Evolutionary conservation across 768 basidiomycete species (phyloP).

Genomic region (Nevesoporus exiguus): DNA sequence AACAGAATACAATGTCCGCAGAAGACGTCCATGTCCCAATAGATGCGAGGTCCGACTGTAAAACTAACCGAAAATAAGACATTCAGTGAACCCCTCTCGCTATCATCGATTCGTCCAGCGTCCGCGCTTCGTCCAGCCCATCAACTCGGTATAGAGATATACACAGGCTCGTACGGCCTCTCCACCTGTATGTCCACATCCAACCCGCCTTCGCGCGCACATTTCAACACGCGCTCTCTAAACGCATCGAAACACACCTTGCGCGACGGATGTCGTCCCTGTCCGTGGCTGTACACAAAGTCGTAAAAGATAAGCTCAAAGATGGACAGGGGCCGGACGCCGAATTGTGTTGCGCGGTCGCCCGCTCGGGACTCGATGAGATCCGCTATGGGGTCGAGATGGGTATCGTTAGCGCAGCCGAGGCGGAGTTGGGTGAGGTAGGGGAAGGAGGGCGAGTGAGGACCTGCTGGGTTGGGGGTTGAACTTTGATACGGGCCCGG

Average conservation of each 20-base stretch:
- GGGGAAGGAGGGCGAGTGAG: conserved; percentile 8
- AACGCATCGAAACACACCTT: conserved; percentile 21
- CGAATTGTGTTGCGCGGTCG: conserved; percentile 3
- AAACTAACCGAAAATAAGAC: too few relatives aligned
- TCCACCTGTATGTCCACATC: conserved; percentile 25
- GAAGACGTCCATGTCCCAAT: too few relatives aligned
- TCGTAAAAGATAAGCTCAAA: conserved; percentile 27
- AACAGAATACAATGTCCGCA: too few relatives aligned
- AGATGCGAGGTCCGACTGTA: too few relatives aligned
- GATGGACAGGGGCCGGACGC: conserved; percentile 9
- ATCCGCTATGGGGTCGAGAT: conserved; percentile 13
- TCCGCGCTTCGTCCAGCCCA: too few relatives aligned
- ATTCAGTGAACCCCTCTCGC: too few relatives aligned
- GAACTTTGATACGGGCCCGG: background rate
- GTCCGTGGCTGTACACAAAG: conserved; percentile 13
- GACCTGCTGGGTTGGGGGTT: background rate
- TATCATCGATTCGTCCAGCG: too few relatives aligned
- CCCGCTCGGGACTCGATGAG: conserved; percentile 21
- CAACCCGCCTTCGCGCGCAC: conserved; percentile 22
- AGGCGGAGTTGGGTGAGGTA: conserved; percentile 19
- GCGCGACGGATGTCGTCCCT: conserved; percentile 10
- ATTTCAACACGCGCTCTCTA: conserved; percentile 17
- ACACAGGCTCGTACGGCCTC: conserved; percentile 26
- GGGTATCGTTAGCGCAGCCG: conserved; percentile 20
- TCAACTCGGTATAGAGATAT: conserved; percentile 17